These are phyloP conservation scores for Piromyces finnis DNA, from an alignment of 192 early-diverging fungal species.

Conservation along the genomic window DNA sequence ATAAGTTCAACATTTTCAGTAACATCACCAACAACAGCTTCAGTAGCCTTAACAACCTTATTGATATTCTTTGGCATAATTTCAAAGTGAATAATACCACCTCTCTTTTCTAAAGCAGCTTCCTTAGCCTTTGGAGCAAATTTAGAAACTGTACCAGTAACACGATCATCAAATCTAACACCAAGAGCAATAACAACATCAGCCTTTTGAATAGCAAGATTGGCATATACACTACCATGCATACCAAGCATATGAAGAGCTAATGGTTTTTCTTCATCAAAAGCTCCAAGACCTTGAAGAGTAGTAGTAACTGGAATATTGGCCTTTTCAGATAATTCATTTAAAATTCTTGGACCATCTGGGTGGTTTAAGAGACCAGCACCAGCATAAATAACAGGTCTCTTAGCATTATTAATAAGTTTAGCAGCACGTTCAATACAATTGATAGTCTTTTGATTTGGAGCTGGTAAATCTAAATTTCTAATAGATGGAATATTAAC, in stretches of 20 bases:
- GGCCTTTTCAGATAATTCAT: conserved; percentile 64
- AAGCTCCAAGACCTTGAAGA: conserved; percentile 76
- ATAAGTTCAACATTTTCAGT: conserved; percentile 65
- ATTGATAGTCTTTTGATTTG: conserved; percentile 10
- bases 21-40: conserved; percentile 90
- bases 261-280: conserved; percentile 76
- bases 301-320: conserved; percentile 98
- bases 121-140: conserved; percentile 87
- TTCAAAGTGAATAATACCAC: conserved; percentile 97
- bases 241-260: conserved; percentile 97
- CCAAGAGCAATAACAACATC: conserved; percentile 90
- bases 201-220: conserved; percentile 92
- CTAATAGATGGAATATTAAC: conserved; percentile 44
- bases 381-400: conserved; percentile 90
- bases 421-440: conserved; percentile 56
- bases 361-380: conserved; percentile 70
- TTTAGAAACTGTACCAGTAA: conserved; percentile 67
- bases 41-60: conserved; percentile 82
- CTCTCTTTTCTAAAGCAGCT: conserved; percentile 69
- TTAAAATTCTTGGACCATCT: conserved; percentile 63
- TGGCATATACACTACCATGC: conserved; percentile 96
- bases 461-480: conserved; percentile 19
- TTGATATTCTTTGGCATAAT: conserved; percentile 99
- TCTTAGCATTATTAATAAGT: conserved; percentile 69
- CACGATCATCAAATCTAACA: conserved; percentile 96